Evolutionary conservation across 106 monocot genomes (phyloP), one percentile per base, ranked within the genome.

Genomic region (Agapanthus africanus): DNA sequence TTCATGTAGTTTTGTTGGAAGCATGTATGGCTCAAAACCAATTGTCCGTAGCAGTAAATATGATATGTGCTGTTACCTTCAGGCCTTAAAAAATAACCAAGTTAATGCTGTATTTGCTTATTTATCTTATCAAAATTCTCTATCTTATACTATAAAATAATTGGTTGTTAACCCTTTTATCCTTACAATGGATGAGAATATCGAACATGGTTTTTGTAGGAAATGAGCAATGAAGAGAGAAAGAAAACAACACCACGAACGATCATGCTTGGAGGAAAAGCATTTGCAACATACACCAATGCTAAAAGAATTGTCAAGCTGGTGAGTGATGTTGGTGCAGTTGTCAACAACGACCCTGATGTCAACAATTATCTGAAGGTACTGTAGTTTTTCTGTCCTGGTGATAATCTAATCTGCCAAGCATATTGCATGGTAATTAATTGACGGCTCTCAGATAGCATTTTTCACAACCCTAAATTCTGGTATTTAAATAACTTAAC

Each of bases 271-370:
- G 94, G 94, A 57, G 94, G 94, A 73, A 94, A 94, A 72, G 94
- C 94, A 80, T 94, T 94, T 78, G 88, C 95, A 49, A 95, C 95
- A 52, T 95, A 91, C 72, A 88, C 95, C 11, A 95, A 95, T 73
- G 95, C 95, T 42, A 95, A 95, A 72, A 85, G 84, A 76, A 88
- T 95, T 61, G 91, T 95, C 65, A 95, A 88, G 72, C 73, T 95
- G 73, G 95, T 95, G 4, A 91, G 76, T 78, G 91, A 95, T 87
- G 90, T 95, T 77, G 95, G 95, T 60, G 31, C 75, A 21, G 78
- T 91, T 0, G 85, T 91, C 66, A 95, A 95, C 72, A 88, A 84
- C 76, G 95, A 95, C 67, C 57, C 88, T 50, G 95, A 91, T 26
- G 75, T 76, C 22, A 88, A 76, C 41, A 46, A 71, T 6, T 91